Base-by-base conservation (phyloP, 2,329 filamentous ascomycete genomes). In the Zasmidium citrigriseum region DNA sequence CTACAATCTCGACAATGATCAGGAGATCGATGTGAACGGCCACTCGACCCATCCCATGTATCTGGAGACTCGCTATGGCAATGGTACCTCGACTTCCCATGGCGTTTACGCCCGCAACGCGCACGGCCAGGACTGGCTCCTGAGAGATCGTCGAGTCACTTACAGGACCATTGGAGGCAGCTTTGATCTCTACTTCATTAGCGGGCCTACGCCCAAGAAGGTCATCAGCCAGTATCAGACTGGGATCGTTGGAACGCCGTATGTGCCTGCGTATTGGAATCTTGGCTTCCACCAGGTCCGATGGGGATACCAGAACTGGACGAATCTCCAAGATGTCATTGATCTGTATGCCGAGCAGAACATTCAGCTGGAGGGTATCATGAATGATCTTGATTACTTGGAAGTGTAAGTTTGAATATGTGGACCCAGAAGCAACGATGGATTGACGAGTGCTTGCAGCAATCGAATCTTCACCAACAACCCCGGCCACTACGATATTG, bases 141-240 rank as follows among this genome's bases (percentile, higher is more conserved):
- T 73, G 10, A 61, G 65, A 18, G 29, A 61, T 3, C 54, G 62
- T 1, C 61, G 54, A 14, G 46, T 73, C 12, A 70, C 66, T 2
- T 73, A 72, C 57, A 62, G 71, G 2, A 69, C 68, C 1, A 70
- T 72, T 21, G 70, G 70, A 14, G 71, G 71, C 22, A 70, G 67
- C 56, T 61, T 93, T 55, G 89, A 93, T 69, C 77, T 93, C 21
- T 91, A 90, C 71, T 90, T 93, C 75, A 87, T 88, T 67, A 81
- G 86, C 4, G 90, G 90, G 76, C 58, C 61, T 10, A 56, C 58
- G 4, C 55, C 61, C 11, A 60, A 54, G 56, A 0, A 55, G 20
- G 56, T 58, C 38, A 59, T 62, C 41, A 52, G 49, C 24, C 59
- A 67, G 34, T 66, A 63, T 23, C 58, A 61, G 21, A 65, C 59